Evolutionary conservation across 441 rosid species (phyloP).

Genomic region (Gossypium lobatum): DNA sequence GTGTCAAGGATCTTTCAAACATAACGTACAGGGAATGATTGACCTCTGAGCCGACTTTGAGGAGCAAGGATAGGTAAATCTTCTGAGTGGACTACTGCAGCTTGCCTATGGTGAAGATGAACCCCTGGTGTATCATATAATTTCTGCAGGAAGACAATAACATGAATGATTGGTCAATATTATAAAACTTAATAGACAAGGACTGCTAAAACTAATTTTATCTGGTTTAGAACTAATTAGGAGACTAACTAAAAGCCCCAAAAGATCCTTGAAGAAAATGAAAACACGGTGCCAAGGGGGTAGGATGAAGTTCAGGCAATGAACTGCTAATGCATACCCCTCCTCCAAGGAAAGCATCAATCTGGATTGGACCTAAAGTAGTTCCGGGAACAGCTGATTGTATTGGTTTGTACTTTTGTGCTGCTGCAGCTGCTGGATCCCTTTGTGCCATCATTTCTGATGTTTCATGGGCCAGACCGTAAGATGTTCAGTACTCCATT

Average conservation of each 20-base stretch:
- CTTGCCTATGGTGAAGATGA: slow-evolving; percentile 95
- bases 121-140: slow-evolving; percentile 91
- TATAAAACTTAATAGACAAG: neutral
- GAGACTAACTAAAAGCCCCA: neutral
- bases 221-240: neutral
- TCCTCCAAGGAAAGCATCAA: slow-evolving; percentile 87
- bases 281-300: slow-evolving; percentile 4
- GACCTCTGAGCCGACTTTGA: slow-evolving; percentile 77
- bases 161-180: neutral
- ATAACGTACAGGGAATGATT: slow-evolving; percentile 54
- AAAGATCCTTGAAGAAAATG: neutral
- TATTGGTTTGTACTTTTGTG: slow-evolving; percentile 79
- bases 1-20: slow-evolving; percentile 10
- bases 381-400: slow-evolving; percentile 99
- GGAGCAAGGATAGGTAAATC: slow-evolving; percentile 96
- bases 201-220: neutral
- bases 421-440: slow-evolving; percentile 93
- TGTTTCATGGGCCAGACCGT: slow-evolving; percentile 1
- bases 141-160: slow-evolving; percentile 41
- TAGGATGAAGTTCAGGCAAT: slow-evolving; percentile 8
- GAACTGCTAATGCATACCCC: slow-evolving; percentile 48
- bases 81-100: slow-evolving; percentile 81
- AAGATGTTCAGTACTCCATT: neutral
- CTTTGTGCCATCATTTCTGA: slow-evolving; percentile 74
- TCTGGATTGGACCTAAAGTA: slow-evolving; percentile 91